Base-by-base conservation (phyloP, 2,329 filamentous ascomycete genomes). In the Endoconidiophora polonica region DNA sequence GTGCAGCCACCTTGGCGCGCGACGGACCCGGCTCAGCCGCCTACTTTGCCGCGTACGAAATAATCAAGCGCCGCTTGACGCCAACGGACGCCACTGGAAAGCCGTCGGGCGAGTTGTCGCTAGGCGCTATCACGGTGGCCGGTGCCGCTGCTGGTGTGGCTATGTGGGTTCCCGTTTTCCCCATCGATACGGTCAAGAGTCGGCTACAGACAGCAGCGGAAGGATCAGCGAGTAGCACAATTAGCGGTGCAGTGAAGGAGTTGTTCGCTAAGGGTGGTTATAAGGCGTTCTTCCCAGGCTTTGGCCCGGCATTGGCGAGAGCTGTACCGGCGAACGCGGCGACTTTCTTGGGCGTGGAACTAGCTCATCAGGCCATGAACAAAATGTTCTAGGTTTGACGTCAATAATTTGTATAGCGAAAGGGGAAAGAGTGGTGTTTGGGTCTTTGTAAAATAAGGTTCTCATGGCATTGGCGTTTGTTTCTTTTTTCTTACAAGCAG, bases 131-230 rank as follows among this genome's bases (percentile, higher is more conserved):
- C 52, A 86, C 88, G 59, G 76, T 78, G 24, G 91, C 91, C 2
- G 91, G 91, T 58, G 91, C 85, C 55, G 84, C 81, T 3, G 91
- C 91, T 0, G 91, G 91, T 61, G 77, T 98, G 23, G 91, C 91
- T 55, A 98, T 98, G 91, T 98, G 91, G 91, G 91, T 95, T 57
- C 88, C 91, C 49, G 88, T 98, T 40, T 98, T 98, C 76, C 91
- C 91, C 20, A 76, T 98, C 56, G 91, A 98, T 62, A 98, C 91
- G 0, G 81, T 98, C 68, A 98, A 98, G 77, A 88, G 82, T 56
- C 74, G 88, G 37, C 68, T 98, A 62, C 91, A 98, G 73, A 94
- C 86, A 41, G 86, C 86, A 40, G 86, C 86, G 43, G 84, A 91
- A 60, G 87, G 86, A 45, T 82, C 82, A 57, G 81, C 87, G 46